Conservation (phyloP, 192 early-diverging fungal species). For the Oehlia diaphana region DNA sequence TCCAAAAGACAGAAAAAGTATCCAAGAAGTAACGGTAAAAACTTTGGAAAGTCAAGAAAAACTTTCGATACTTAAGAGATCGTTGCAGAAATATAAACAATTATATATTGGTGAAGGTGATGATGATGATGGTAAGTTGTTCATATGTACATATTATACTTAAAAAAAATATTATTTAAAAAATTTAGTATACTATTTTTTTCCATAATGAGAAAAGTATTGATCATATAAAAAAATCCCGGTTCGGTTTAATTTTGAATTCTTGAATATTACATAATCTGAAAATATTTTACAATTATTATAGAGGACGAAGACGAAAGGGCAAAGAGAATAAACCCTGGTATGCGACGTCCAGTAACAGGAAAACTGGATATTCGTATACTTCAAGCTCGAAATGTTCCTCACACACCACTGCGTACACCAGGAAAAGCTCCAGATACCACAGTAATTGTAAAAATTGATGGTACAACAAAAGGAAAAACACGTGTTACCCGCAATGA, state of each 20-base stretch:
- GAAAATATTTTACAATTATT: background rate
- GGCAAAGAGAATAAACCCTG: constrained; percentile 52
- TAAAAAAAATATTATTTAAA: background rate
- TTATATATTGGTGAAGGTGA: constrained; percentile 79
- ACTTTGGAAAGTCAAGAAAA: constrained; percentile 76
- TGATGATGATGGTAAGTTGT: constrained; percentile 63
- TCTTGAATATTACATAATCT: no score
- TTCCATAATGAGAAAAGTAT: background rate
- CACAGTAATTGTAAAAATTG: constrained; percentile 78
- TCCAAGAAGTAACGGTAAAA: constrained; percentile 55
- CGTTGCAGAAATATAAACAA: constrained; percentile 83
- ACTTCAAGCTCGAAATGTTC: constrained; percentile 58
- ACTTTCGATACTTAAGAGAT: constrained; percentile 66
- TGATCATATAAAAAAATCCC: no score
- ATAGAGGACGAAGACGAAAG: constrained; percentile 45
- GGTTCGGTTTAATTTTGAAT: no score
- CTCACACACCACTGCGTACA: constrained; percentile 58
- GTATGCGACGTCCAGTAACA: constrained; percentile 67
- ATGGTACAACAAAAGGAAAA: constrained; percentile 75
- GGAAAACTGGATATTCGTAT: constrained; percentile 72
- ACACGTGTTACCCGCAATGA: constrained; percentile 74
- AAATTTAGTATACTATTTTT: background rate
- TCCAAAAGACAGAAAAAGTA: constrained; percentile 54
- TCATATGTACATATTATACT: background rate
- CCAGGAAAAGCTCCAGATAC: constrained; percentile 61